phyloP scores from a whole-genome alignment of 257 asterid genomes.

The Ocimum tenuiflorum region DNA sequence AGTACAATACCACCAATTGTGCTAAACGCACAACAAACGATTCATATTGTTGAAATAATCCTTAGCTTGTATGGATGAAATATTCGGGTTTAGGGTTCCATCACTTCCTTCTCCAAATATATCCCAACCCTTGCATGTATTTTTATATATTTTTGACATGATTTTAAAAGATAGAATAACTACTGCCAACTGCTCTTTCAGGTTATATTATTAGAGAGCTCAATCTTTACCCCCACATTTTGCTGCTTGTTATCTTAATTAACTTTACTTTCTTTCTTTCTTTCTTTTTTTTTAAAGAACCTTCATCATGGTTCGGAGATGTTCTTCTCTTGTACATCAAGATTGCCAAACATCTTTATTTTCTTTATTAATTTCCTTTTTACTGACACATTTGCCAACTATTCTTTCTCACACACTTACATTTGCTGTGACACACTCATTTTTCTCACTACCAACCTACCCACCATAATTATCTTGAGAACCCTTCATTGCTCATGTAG shows the following conservation, averaged over 20 bases:
- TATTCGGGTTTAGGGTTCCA: too few species aligned
- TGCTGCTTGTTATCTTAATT: conserved; percentile 7
- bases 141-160: conserved; percentile 27
- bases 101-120: too few species aligned
- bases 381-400: conserved; percentile 87
- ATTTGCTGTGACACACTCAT: conserved; percentile 85
- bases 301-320: conserved; percentile 35
- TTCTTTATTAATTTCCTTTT: neutral
- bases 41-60: too few species aligned
- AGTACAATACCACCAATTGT: too few species aligned
- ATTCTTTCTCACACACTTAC: conserved; percentile 37
- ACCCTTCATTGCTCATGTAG: conserved; percentile 32
- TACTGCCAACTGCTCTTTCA: conserved; percentile 68
- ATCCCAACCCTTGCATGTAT: too few species aligned
- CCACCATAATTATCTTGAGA: conserved; percentile 38
- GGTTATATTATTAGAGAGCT: conserved; percentile 66
- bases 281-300: neutral
- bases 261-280: conserved; percentile 7
- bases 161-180: conserved; percentile 45
- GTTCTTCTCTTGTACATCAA: conserved; percentile 80
- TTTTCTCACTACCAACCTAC: conserved; percentile 57
- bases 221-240: conserved; percentile 29
- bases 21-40: too few species aligned
- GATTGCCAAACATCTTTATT: conserved; percentile 35
- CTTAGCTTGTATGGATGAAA: too few species aligned